These are phyloP conservation scores for Lomentospora prolificans DNA, from an alignment of 2,329 filamentous ascomycete genomes.

Conservation along the genomic window DNA sequence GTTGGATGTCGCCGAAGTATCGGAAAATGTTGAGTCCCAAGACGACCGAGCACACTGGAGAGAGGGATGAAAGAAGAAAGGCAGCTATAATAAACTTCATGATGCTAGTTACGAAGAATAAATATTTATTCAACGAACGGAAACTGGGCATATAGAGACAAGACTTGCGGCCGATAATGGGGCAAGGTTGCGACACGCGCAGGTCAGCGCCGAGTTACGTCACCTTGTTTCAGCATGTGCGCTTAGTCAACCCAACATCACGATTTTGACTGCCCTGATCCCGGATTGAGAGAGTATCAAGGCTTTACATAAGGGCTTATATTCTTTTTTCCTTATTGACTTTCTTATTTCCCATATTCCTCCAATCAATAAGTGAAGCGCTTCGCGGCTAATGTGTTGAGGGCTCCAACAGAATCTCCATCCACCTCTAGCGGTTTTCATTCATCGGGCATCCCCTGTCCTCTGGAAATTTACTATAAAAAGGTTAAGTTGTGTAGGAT, in stretches of 20 bases:
- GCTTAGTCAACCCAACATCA: background rate
- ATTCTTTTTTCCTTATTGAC: too few species aligned
- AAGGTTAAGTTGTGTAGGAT: too few species aligned
- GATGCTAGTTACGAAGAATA: background rate
- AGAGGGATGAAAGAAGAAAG: background rate
- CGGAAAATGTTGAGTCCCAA: conserved; percentile 6
- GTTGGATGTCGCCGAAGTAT: background rate
- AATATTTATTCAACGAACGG: background rate
- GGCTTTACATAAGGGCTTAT: too few species aligned
- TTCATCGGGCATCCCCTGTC: too few species aligned
- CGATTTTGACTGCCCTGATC: too few species aligned
- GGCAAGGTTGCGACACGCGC: background rate
- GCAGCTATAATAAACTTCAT: conserved; percentile 4
- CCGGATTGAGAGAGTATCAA: too few species aligned
- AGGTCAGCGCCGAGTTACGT: background rate
- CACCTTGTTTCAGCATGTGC: background rate
- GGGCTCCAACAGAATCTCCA: too few species aligned
- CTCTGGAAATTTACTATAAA: too few species aligned
- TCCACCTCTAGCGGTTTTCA: too few species aligned
- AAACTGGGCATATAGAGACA: background rate
- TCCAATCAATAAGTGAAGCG: too few species aligned
- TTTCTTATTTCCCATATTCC: too few species aligned
- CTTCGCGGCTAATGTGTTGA: too few species aligned
- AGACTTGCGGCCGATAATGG: background rate
- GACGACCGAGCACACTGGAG: background rate